A percentile compares a stretch with the other conserved stretches of the same genome.
Evolutionary conservation across 148 eudicot genomes (phyloP).

Genomic region (Amaranthus palmeri): DNA sequence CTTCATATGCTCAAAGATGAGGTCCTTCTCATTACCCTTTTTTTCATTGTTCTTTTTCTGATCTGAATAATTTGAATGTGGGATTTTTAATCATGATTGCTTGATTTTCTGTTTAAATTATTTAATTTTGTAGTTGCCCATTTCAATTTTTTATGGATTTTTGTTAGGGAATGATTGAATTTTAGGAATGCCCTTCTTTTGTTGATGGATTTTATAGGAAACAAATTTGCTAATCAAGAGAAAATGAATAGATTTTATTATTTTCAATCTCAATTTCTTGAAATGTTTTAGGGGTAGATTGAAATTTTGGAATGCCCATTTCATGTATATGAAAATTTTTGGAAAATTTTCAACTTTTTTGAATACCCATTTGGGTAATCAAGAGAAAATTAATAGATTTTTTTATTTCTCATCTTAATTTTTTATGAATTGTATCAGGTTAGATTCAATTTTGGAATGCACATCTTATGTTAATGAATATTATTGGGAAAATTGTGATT

Average conservation of each 20-base stretch:
- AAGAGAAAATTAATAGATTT: too few species aligned
- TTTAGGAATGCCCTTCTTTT: background rate
- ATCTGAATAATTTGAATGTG: too few species aligned
- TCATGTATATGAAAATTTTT: background rate
- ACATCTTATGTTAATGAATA: background rate
- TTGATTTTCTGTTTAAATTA: background rate
- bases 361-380: too few species aligned
- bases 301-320: conserved; percentile 1
- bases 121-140: too few species aligned
- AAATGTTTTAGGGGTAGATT: background rate
- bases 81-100: too few species aligned
- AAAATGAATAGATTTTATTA: too few species aligned
- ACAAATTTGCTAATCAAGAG: too few species aligned
- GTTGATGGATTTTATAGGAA: too few species aligned
- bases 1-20: conserved; percentile 80
- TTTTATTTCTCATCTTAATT: too few species aligned
- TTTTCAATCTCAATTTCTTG: background rate
- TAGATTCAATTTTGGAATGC: background rate
- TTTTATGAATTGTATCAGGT: background rate
- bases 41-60: background rate
- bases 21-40: conserved; percentile 23
- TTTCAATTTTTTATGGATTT: background rate
- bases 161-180: background rate
- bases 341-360: too few species aligned
- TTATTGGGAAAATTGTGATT: background rate